A percentile compares a stretch with the other conserved stretches of the same genome.
Conservation (phyloP, 176 grass and related monocot species). For the Carex parvula region DNA sequence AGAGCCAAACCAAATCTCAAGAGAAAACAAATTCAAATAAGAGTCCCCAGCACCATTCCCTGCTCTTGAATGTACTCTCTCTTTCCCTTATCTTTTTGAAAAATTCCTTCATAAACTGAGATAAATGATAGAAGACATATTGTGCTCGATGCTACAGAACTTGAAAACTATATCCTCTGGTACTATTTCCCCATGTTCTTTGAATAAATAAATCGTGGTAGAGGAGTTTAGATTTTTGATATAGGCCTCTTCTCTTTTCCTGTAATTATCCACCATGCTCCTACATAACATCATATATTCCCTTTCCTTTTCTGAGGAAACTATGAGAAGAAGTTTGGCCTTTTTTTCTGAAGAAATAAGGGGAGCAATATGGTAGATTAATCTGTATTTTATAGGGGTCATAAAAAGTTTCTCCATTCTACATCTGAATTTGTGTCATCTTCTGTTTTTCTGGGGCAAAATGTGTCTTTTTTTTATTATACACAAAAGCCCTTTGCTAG, state of each 20-base stretch:
- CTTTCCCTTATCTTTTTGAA: neutral
- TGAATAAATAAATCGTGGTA: neutral
- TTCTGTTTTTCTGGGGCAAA: neutral
- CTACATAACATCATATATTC: no score
- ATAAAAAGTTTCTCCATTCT: no score
- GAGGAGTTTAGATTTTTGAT: no score
- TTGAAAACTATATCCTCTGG: neutral
- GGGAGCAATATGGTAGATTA: no score
- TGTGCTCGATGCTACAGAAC: neutral
- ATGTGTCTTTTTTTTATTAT: neutral
- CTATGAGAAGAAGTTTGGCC: no score
- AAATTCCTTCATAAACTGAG: neutral
- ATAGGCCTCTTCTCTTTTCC: no score
- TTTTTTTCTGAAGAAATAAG: no score
- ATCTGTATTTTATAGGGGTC: no score
- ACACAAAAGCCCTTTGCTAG: neutral
- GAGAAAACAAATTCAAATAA: slow-evolving; percentile 57
- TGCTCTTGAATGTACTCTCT: slow-evolving; percentile 68
- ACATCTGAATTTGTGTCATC: neutral
- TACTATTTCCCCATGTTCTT: neutral
- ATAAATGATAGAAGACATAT: neutral
- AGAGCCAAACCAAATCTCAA: slow-evolving; percentile 40
- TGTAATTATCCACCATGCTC: no score
- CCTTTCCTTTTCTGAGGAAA: no score
- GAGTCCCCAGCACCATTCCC: slow-evolving; percentile 54